These are phyloP conservation scores for Pseudocohnilembus persalinus DNA, from an alignment of 169 alveolate genomes.

Conservation along the genomic window DNA sequence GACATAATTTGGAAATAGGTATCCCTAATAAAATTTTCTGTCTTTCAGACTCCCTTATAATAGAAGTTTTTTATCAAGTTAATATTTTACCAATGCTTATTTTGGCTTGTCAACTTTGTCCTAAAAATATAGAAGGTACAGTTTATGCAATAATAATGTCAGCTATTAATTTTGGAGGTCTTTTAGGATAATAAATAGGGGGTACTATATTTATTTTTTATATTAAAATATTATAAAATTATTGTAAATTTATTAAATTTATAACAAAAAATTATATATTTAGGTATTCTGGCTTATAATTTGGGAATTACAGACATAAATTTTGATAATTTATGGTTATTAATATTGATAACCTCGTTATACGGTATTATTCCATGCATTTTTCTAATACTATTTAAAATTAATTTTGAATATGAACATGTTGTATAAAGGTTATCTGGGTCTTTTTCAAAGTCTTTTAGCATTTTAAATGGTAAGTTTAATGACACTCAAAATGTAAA, in stretches of 20 bases:
- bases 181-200: constrained; percentile 66
- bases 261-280: no score
- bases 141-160: constrained; percentile 96
- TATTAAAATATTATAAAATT: no score
- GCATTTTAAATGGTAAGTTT: no score
- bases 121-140: constrained; percentile 96
- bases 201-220: no score
- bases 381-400: no score
- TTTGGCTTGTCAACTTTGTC: constrained; percentile 93
- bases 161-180: constrained; percentile 91
- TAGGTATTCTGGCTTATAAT: constrained; percentile 30
- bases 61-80: constrained; percentile 86
- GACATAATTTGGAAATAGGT: constrained; percentile 82
- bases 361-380: constrained; percentile 67
- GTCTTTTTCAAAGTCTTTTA: no score
- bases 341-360: constrained; percentile 86
- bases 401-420: no score
- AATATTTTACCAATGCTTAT: constrained; percentile 93
- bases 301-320: constrained; percentile 90
- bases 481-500: no score
- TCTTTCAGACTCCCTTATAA: constrained; percentile 89
- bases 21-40: constrained; percentile 90
- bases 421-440: no score
- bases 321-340: constrained; percentile 88
- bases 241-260: no score